phyloP scores from a whole-genome alignment of 2,329 filamentous ascomycete species.

The Oidium heveae region DNA sequence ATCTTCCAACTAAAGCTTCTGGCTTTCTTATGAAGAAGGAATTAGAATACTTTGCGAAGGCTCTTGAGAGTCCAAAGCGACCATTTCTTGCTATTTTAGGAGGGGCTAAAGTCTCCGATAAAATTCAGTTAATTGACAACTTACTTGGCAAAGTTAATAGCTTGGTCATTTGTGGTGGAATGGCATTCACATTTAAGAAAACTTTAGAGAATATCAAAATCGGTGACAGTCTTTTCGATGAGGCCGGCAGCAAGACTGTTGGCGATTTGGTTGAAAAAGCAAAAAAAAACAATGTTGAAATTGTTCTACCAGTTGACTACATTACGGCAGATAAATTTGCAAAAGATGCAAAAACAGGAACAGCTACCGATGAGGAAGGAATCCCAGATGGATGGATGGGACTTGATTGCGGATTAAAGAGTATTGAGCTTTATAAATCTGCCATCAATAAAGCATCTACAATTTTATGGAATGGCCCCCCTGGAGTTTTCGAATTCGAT shows the following conservation, averaged over 20 bases:
- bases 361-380: conserved; percentile 63
- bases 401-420: conserved; percentile 80
- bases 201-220: conserved; percentile 74
- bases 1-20: conserved; percentile 87
- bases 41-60: conserved; percentile 96
- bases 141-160: conserved; percentile 93
- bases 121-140: conserved; percentile 99
- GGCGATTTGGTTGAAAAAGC: conserved; percentile 76
- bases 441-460: conserved; percentile 77
- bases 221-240: conserved; percentile 76
- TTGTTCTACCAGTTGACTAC: conserved; percentile 86
- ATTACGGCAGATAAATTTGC: conserved; percentile 89
- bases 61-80: conserved; percentile 73
- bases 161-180: conserved; percentile 86
- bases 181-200: conserved; percentile 99
- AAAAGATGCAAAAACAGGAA: conserved; percentile 55
- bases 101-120: conserved; percentile 95
- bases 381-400: conserved; percentile 98
- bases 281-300: conserved; percentile 84
- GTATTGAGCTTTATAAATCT: conserved; percentile 64
- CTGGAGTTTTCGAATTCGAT: conserved; percentile 93
- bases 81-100: conserved; percentile 97
- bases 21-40: conserved; percentile 99
- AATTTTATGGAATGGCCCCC: conserved; percentile 96
- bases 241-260: conserved; percentile 82